These are phyloP conservation scores for Hura crepitans DNA, from an alignment of 441 rosid genomes.

Conservation along the genomic window DNA sequence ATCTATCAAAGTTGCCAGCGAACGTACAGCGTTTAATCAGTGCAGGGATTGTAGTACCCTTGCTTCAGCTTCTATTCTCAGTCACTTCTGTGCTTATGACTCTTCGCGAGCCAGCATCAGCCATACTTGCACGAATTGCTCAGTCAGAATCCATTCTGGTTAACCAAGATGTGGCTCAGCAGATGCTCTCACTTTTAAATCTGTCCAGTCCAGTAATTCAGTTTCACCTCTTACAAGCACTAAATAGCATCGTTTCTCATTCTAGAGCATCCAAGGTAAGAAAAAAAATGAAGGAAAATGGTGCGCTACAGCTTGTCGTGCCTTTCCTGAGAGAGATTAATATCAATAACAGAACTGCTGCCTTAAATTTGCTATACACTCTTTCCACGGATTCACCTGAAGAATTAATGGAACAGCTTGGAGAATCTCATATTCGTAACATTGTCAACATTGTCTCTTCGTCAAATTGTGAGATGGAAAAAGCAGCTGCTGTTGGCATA, in stretches of 20 bases:
- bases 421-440: constrained; percentile 35
- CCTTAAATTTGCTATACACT: constrained; percentile 49
- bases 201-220: constrained; percentile 54
- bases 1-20: constrained; percentile 41
- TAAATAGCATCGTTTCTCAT: constrained; percentile 53
- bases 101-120: constrained; percentile 71
- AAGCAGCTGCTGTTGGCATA: constrained; percentile 57
- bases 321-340: constrained; percentile 49
- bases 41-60: constrained; percentile 47
- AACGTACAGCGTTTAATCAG: constrained; percentile 42
- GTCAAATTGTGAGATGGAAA: constrained; percentile 37
- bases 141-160: constrained; percentile 54
- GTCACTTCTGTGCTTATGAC: constrained; percentile 79
- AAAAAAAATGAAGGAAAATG: constrained; percentile 59
- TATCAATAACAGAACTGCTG: constrained; percentile 40
- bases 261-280: constrained; percentile 45
- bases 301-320: constrained; percentile 58
- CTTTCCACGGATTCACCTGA: constrained; percentile 44
- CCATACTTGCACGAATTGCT: constrained; percentile 59
- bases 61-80: constrained; percentile 69
- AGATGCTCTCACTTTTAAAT: constrained; percentile 68
- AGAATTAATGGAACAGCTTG: constrained; percentile 54
- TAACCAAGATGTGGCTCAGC: constrained; percentile 56
- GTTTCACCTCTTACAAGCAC: constrained; percentile 57
- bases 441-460: constrained; percentile 38